Percentiles rank a stretch among this genome's conserved stretches.
Conservation (phyloP, 768 basidiomycete genomes). For the Myochromella boudieri region DNA sequence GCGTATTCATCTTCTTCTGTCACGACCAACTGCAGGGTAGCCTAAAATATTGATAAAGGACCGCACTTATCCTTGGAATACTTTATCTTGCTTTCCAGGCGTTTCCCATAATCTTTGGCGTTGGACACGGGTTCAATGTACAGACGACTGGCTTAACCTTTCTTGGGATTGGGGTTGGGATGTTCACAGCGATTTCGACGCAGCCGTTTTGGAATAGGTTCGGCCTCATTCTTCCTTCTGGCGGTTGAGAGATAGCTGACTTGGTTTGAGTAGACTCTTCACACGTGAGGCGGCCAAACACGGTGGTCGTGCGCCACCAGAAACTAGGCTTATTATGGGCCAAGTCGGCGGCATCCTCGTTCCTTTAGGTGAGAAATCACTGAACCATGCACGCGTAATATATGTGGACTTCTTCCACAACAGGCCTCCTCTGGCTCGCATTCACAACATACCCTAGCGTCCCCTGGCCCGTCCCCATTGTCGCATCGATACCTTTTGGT, state of each 20-base stretch:
- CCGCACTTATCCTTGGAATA: slow-evolving; percentile 55
- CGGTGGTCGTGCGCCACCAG: slow-evolving; percentile 57
- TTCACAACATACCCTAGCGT: slow-evolving; percentile 49
- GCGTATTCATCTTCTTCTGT: slow-evolving; percentile 15
- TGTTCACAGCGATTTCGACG: slow-evolving; percentile 46
- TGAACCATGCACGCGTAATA: slow-evolving; percentile 43
- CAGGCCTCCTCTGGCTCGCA: slow-evolving; percentile 62
- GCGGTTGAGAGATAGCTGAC: background rate
- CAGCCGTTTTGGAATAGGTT: slow-evolving; percentile 61
- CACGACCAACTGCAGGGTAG: background rate
- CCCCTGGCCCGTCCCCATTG: slow-evolving; percentile 67
- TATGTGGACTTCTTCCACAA: slow-evolving; percentile 22
- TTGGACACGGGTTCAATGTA: slow-evolving; percentile 45
- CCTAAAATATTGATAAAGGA: slow-evolving; percentile 38
- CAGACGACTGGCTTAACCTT: slow-evolving; percentile 57
- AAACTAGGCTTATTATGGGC: slow-evolving; percentile 64
- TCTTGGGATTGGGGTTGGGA: slow-evolving; percentile 61
- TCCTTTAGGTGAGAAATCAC: slow-evolving; percentile 57
- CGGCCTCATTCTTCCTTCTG: slow-evolving; percentile 3
- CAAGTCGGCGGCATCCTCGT: slow-evolving; percentile 66
- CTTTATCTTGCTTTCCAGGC: slow-evolving; percentile 68
- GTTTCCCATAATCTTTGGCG: slow-evolving; percentile 53
- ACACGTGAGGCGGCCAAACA: slow-evolving; percentile 34
- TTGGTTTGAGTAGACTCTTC: slow-evolving; percentile 30
- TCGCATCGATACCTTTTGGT: slow-evolving; percentile 68